Evolutionary conservation across 768 basidiomycete species (phyloP).

Genomic region (Xerocomus potaroensis): DNA sequence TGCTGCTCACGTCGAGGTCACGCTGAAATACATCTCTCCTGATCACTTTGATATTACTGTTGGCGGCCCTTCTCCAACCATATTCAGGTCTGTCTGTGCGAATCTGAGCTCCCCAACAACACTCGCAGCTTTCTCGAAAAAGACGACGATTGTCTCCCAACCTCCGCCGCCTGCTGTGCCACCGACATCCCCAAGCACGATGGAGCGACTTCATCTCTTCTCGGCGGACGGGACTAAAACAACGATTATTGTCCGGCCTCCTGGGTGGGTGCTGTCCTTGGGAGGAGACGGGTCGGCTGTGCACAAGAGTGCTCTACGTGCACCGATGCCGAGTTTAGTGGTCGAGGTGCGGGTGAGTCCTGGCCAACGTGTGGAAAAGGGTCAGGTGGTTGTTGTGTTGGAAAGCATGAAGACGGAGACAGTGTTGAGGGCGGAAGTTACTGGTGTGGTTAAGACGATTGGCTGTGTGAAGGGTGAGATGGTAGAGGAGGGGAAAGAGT

Average conservation of each 20-base stretch:
- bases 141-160: conserved; percentile 76
- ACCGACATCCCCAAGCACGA: conserved; percentile 50
- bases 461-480: conserved; percentile 84
- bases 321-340: conserved; percentile 92
- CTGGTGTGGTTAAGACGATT: conserved; percentile 68
- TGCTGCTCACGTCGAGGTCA: conserved; percentile 34
- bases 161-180: conserved; percentile 49
- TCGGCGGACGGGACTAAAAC: conserved; percentile 52
- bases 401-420: conserved; percentile 99
- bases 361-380: conserved; percentile 76
- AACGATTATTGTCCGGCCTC: conserved; percentile 62
- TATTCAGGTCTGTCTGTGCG: conserved; percentile 52
- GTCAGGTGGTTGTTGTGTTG: conserved; percentile 76
- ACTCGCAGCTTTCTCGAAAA: conserved; percentile 44
- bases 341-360: conserved; percentile 79
- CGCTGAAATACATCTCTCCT: conserved; percentile 39
- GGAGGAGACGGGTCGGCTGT: conserved; percentile 54
- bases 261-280: conserved; percentile 65
- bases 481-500: conserved; percentile 81
- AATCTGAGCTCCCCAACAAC: conserved; percentile 50
- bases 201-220: conserved; percentile 79
- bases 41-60: conserved; percentile 55
- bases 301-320: conserved; percentile 62
- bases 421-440: conserved; percentile 65
- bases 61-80: conserved; percentile 24